Evolutionary conservation across 2,329 filamentous ascomycete species (phyloP), one percentile per base, ranked within the genome.

Genomic region (Thelonectria rubi): DNA sequence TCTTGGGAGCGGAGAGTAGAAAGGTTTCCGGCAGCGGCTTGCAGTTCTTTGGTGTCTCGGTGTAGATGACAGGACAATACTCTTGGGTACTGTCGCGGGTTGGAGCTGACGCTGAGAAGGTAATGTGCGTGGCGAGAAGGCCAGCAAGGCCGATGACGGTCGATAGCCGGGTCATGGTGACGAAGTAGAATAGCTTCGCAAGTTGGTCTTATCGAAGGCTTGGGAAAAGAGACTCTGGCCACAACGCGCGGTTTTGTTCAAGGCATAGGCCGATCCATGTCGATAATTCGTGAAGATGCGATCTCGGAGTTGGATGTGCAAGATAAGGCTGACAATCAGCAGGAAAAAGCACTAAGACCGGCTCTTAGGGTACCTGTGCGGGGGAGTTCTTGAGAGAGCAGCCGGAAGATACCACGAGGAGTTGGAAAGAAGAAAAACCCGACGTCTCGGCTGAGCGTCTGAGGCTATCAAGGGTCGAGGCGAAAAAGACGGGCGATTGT

Each of bases 11-110:
- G 21, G 67, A 70, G n/a, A 42, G 8, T 3, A 72, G 53, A 32
- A 73, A 73, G 2, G 66, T 60, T 10, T 67, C 67, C 14, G 70
- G 65, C 1, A 71, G 30, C 14, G 66, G 24, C n/a, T 58, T 60
- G 30, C 71, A 73, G 15, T 65, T 26, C 8, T 24, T 64, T 43
- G 64, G 64, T 1, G 51, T 60, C 11, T 68, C 60, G 9, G 37
- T 45, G 12, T 69, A 72, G 32, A 72, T 50, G 21, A 72, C 40
- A 30, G 70, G 68, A 21, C 70, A 72, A 48, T 71, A 72, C 1
- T 65, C 55, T 15, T 49, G 58, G n/a, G 49, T 21, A 18, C 15
- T 18, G 21, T 60, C 55, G 34, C 37, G 60, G 21, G 64, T 65
- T 2, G 62, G 65, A 20, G 63, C 65, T 3, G 69, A 63, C 52